Conservation (phyloP, 306 rosid genomes). For the Vigna mungo region DNA sequence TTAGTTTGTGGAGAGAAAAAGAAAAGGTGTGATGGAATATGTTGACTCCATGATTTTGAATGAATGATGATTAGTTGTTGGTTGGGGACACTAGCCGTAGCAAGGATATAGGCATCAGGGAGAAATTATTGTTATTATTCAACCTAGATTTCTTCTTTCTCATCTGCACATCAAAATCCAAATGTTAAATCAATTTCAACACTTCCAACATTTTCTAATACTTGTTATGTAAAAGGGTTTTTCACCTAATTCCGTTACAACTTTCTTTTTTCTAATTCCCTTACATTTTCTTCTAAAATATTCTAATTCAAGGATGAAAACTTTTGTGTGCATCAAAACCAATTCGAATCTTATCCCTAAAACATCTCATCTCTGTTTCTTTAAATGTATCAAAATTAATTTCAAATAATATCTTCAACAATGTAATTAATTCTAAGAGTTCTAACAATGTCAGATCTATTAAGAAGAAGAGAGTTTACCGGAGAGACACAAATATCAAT, state of each 20-base stretch:
- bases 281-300: neutral
- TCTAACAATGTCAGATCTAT: too few relatives aligned
- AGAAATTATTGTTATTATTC: conserved; percentile 26
- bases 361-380: neutral
- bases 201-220: neutral
- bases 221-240: conserved; percentile 11
- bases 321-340: neutral
- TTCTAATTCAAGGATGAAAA: neutral
- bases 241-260: neutral
- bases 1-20: conserved; percentile 7
- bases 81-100: neutral
- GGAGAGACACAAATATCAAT: too few relatives aligned
- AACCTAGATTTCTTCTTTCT: conserved; percentile 20
- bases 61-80: conserved; percentile 14
- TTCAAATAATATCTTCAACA: neutral
- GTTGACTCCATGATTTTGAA: conserved; percentile 1
- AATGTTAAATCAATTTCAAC: conserved; percentile 35
- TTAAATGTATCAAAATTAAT: neutral
- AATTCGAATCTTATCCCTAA: neutral
- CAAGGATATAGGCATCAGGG: neutral
- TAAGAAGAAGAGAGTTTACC: too few relatives aligned
- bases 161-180: neutral
- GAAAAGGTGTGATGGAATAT: neutral
- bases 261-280: neutral
- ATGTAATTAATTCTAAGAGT: too few relatives aligned